phyloP scores from a whole-genome alignment of 345 rosid genomes.

The Moringa oleifera region DNA sequence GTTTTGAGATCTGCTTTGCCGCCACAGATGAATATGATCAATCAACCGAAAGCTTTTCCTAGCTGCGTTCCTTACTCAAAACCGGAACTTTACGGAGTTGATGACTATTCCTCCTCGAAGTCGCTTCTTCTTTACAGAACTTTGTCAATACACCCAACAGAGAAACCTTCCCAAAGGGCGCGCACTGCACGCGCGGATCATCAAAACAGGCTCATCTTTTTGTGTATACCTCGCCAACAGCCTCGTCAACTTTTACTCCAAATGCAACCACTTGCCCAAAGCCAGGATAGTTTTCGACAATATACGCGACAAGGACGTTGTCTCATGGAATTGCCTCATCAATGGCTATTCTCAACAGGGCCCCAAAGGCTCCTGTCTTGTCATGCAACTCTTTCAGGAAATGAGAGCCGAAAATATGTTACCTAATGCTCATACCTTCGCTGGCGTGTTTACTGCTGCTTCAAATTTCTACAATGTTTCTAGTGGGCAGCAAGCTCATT shows the following conservation, averaged over 20 bases:
- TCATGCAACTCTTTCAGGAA: constrained; percentile 49
- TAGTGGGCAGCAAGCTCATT: constrained; percentile 62
- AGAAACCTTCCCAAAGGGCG: constrained; percentile 45
- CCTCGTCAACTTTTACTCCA: constrained; percentile 68
- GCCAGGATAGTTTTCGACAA: constrained; percentile 54
- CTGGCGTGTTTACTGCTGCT: constrained; percentile 64
- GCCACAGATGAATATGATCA: too few species aligned
- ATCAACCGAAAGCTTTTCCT: too few species aligned
- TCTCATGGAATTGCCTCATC: constrained; percentile 84
- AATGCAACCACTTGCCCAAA: constrained; percentile 41
- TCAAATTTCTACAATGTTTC: constrained; percentile 30
- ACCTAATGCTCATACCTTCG: constrained; percentile 74
- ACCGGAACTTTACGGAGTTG: background rate
- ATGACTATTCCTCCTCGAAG: constrained; percentile 32
- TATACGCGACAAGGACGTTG: constrained; percentile 49
- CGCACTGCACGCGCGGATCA: constrained; percentile 55
- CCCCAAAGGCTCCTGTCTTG: constrained; percentile 28
- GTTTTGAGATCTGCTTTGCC: too few species aligned
- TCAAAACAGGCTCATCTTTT: constrained; percentile 29
- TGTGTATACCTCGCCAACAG: constrained; percentile 50
- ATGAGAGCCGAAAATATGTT: constrained; percentile 59
- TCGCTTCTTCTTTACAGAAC: constrained; percentile 36
- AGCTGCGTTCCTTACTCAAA: too few species aligned
- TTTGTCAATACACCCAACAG: constrained; percentile 38
- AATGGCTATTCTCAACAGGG: constrained; percentile 65